These are phyloP conservation scores for Tuber calosporum DNA, from an alignment of 495 filamentous ascomycete genomes.

Conservation along the genomic window DNA sequence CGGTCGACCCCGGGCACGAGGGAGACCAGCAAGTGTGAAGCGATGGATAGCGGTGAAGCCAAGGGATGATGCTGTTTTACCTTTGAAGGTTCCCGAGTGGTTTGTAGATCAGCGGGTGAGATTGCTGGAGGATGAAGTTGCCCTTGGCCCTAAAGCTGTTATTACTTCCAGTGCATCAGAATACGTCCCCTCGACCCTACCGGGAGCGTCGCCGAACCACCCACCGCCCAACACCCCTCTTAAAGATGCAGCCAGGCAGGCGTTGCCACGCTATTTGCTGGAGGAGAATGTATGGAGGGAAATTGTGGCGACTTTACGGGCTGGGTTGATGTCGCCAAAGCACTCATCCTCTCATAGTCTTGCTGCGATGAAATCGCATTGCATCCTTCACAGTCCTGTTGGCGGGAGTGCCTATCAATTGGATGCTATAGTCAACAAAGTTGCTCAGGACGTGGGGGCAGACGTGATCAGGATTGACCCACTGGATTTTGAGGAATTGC, in stretches of 20 bases:
- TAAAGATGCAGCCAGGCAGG: conserved; percentile 13
- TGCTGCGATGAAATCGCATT: conserved; percentile 55
- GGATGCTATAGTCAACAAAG: conserved; percentile 51
- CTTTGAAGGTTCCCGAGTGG: conserved; percentile 37
- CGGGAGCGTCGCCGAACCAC: not conserved
- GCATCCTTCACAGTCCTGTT: conserved; percentile 60
- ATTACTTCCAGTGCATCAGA: conserved; percentile 9
- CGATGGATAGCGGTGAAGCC: conserved; percentile 15
- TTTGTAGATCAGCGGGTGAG: conserved; percentile 36
- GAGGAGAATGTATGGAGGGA: conserved; percentile 42
- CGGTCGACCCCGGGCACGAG: conserved; percentile 28
- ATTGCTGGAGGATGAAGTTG: conserved; percentile 31
- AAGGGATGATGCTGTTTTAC: conserved; percentile 7
- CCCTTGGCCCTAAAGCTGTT: conserved; percentile 13
- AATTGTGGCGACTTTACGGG: conserved; percentile 36
- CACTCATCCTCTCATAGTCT: conserved; percentile 33
- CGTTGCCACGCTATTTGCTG: conserved; percentile 30
- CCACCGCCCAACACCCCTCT: not conserved
- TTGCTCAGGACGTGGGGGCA: conserved; percentile 57
- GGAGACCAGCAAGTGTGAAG: conserved; percentile 31
- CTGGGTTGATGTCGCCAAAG: conserved; percentile 41
- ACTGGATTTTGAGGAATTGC: conserved; percentile 70
- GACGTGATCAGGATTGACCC: conserved; percentile 73
- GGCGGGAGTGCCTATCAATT: conserved; percentile 54
- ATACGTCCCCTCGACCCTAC: not conserved